Base-by-base conservation (phyloP, 2,329 filamentous ascomycete species). In the Botryotinia narcissicola region DNA sequence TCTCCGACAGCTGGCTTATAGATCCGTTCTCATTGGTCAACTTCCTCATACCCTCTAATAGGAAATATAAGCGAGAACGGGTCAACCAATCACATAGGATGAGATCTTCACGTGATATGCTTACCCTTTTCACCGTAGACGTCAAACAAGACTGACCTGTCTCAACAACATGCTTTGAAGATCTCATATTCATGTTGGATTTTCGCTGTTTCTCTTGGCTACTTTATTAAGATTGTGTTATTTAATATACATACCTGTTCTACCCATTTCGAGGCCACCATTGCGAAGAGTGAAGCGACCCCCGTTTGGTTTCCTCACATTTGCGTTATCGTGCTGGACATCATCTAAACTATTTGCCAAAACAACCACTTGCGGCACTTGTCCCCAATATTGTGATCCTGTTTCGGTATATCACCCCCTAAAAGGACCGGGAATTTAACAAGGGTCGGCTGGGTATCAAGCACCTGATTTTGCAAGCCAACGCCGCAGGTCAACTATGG, bases 401-500 rank as follows among this genome's bases (percentile, higher is more conserved):
- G 20, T 16, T 64, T 22, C 12, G 8, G 42, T 7, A 35, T 16
- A 48, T 25, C 16, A 32, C 4, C 20, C 20, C 8, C 20, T 25
- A 18, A 32, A 35, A 66, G n/a, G 22, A 3, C 10, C 16, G 32
- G 20, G 18, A 35, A 16, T 20, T n/a, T 8, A 40, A 40, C 48
- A 20, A 18, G 32, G 46, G 37, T 40, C 46, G 14, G 16, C n/a
- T 16, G 64, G 40, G 32, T 29, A 22, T 67, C 32, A 67, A 67
- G n/a, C 25, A 22, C 46, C 14, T 54, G 32, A 29, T 67, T 54
- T 4, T 29, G 63, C 25, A 68, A 67, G 37, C 40, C n/a, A 63
- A 44, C 61, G 32, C 8, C 20, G 40, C 40, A 20, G 25, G 4
- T 22, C 40, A 63, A 76, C 40, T 14, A 88, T 89, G 87, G 87